Base-by-base conservation (phyloP, 2,329 filamentous ascomycete species). In the Aspergillus chevalieri region DNA sequence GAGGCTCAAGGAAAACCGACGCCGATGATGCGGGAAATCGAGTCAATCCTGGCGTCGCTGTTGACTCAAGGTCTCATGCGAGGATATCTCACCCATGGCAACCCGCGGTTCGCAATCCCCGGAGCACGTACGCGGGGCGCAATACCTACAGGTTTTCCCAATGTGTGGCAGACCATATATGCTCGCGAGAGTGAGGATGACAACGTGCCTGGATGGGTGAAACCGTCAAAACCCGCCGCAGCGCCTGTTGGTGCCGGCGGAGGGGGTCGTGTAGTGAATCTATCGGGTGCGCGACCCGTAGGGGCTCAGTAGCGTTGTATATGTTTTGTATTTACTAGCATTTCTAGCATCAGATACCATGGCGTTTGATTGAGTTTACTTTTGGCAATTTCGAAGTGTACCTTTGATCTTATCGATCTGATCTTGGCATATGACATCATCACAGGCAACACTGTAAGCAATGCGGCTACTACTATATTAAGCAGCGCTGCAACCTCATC, bases 31-130 rank as follows among this genome's bases (percentile, higher is more conserved):
- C 61, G 57, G 12, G 85, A 89, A 57, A 76, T 94, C n/a, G 89
- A 95, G 69, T 83, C 83, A 42, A 83, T 88, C 44, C 78, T 94
- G 10, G 82, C 87, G 0, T 85, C 84, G 9, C 78, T 96, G 10
- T 80, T 94, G 17, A 82, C 86, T 45, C 88, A 95, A 67, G 88
- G 87, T 0, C 74, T 95, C 21, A 76, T 96, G 64, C 83, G 85
- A 57, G 92, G 91, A 1, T 96, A 91, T 62, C 79, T 96, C 24
- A 87, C 87, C 14, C 89, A 94, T 61, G 80, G 80, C 22, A 83
- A 84, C 62, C 79, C 80, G 41, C 84, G 87, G 44, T 90, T 96
- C 62, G 90, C 89, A 10, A 87, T 96, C 41, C 82, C 86, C 47
- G 90, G 91, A 2, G 83, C 87, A 21, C 64, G 67, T 39, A 46